Conservation (phyloP, 371 early-diverging fungal genomes). For the Lichtheimia hyalospora region DNA sequence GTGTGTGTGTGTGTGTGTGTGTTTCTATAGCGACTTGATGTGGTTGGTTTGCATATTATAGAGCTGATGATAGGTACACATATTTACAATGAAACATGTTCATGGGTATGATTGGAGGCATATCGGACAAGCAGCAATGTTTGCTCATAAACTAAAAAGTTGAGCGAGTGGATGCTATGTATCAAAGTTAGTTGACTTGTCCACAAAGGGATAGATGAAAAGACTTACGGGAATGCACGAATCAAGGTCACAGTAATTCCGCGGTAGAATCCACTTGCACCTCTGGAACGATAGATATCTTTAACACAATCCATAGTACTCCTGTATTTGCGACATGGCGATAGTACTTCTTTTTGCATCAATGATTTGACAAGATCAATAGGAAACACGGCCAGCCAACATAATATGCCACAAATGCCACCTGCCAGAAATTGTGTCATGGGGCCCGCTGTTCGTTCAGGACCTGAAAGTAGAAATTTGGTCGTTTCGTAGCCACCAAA, state of each 20-base stretch:
- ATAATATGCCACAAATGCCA: constrained; percentile 78
- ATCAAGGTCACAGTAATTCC: constrained; percentile 77
- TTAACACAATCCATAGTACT: constrained; percentile 54
- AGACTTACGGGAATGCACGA: constrained; percentile 67
- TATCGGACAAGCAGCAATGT: constrained; percentile 20
- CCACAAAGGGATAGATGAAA: neutral
- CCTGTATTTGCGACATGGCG: constrained; percentile 44
- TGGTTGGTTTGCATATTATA: neutral
- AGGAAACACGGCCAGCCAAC: constrained; percentile 83
- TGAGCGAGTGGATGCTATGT: constrained; percentile 23
- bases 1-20: neutral
- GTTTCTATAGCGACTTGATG: too few relatives aligned
- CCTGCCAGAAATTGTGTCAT: constrained; percentile 75
- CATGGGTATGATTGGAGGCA: constrained; percentile 20
- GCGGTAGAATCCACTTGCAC: constrained; percentile 67
- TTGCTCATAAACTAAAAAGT: constrained; percentile 28
- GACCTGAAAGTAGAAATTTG: constrained; percentile 59
- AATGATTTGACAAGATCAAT: constrained; percentile 77
- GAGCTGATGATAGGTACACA: neutral
- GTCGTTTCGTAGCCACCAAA: constrained; percentile 79
- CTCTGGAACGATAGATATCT: constrained; percentile 54
- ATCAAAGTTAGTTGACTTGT: neutral
- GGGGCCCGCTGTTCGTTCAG: constrained; percentile 55
- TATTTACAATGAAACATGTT: constrained; percentile 25
- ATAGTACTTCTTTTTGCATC: constrained; percentile 72